Conservation (phyloP, 345 rosid genomes). For the Diplotaxis tenuifolia region DNA sequence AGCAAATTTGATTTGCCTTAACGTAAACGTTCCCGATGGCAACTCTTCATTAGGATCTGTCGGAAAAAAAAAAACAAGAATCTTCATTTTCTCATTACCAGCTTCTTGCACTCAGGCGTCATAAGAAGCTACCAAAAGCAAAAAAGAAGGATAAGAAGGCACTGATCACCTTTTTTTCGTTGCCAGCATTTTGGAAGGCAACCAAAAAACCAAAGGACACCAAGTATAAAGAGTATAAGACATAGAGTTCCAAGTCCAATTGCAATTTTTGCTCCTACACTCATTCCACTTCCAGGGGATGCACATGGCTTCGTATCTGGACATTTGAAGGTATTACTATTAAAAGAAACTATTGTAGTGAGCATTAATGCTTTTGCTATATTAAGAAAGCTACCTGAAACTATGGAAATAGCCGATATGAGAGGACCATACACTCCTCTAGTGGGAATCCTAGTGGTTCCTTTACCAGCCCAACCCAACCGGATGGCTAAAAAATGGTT, state of each 20-base stretch:
- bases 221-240: slow-evolving; percentile 37
- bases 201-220: slow-evolving; percentile 47
- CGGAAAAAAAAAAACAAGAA: background rate
- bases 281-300: slow-evolving; percentile 15
- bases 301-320: slow-evolving; percentile 36
- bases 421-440: slow-evolving; percentile 59
- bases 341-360: slow-evolving; percentile 1
- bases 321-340: slow-evolving; percentile 10
- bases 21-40: slow-evolving; percentile 47
- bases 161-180: slow-evolving; percentile 27
- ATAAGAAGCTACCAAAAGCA: background rate
- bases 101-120: background rate
- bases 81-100: background rate
- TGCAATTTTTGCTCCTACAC: slow-evolving; percentile 20
- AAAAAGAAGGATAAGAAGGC: background rate
- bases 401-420: slow-evolving; percentile 53
- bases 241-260: slow-evolving; percentile 35
- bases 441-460: slow-evolving; percentile 50
- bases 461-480: slow-evolving; percentile 60
- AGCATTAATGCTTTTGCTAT: background rate
- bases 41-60: slow-evolving; percentile 37
- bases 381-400: slow-evolving; percentile 41
- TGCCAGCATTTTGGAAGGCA: slow-evolving; percentile 27
- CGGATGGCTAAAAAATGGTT: slow-evolving; percentile 46
- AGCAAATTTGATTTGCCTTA: slow-evolving; percentile 56